Base-by-base conservation (phyloP, 2,329 filamentous ascomycete species). In the Colletotrichum truncatum region DNA sequence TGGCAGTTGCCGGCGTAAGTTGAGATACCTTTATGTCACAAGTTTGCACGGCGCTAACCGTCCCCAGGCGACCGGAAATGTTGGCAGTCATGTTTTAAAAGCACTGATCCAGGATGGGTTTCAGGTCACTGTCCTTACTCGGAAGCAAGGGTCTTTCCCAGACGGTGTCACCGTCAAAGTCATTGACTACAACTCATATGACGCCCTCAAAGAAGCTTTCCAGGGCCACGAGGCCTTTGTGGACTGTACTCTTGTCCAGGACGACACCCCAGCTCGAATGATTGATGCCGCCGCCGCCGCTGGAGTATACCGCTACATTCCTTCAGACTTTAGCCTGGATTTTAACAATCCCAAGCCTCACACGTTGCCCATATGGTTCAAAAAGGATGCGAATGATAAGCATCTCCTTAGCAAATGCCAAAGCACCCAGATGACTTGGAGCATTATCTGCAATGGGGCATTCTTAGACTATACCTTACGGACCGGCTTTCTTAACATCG, bases 231-330 rank as follows among this genome's bases (percentile, higher is more conserved):
- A 90, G 65, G 88, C 84, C 1, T 78, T 90, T 12, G 74, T 90
- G 21, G 52, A 70, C 7, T 74, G 75, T 0, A 70, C 74, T 10
- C 25, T 78, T 34, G 70, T 67, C 3, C 70, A 73, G 6, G 67
- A 70, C 26, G 77, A 81, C 0, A 75, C 88, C 34, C 72, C 81
- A 9, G 76, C 90, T 43, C 48, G 64, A 14, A 34, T 67, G 39
- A 80, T 90, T 46, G 83, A 90, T 25, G 89, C 88, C 1, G 84
- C 87, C 23, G 77, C 87, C 25, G 81, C 81, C 2, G 87, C 87
- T 2, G 87, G 88, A 3, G 86, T 91, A 0, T 81, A 87, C 71
- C 82, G 87, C 10, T 88, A 90, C 76, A 76, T 91, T 25, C 87
- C 88, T 2, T 85, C 85, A 2, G 87, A 90, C 64, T 91, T 83